Base-by-base conservation (phyloP, 108 stramenopile genomes). In the Asterionellopsis glacialis region DNA sequence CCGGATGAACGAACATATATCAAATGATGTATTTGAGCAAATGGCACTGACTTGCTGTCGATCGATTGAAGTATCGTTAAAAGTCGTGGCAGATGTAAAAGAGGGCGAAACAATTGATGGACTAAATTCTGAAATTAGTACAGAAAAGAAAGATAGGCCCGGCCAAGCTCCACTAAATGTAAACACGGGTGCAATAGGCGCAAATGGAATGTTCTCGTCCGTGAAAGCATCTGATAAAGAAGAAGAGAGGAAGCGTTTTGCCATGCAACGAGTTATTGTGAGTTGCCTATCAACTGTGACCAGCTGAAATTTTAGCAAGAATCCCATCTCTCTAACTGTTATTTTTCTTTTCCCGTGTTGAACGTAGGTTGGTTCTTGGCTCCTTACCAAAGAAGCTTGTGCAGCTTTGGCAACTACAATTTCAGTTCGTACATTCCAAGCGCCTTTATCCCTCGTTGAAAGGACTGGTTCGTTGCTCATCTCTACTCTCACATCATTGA, bases 101-200 rank as follows among this genome's bases (percentile, higher is more conserved):
- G 76, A 70, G 0, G 79, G 73, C 9, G 73, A 69, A 69, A 33
- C 40, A 0, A 41, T 71, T 9, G 81, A 86, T 18, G 85, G 77
- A 0, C 45, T 75, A 14, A 76, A 33, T 5, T 33, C 33, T 33
- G 33, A 33, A 33, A 33, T 33, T 33, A 33, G 33, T 33, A 33
- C 7, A 33, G 33, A 7, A 33, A 33, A 33, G 7, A 33, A 33
- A 5, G 7, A 33, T 33, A 33, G 33, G 33, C 7, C 33, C 33
- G 23, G 12, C 15, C 49, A 49, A 38, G 41, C 15, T 1, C 77
- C 74, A 16, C 50, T 82, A 11, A 87, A 83, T 56, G 82, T 87
- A 18, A 87, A 87, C 49, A 74, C 80, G 3, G 86, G 86, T 0
- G 81, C 81, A 7, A 75, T 87, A 24, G 86, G 86, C 21, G 82